A percentile compares a stretch with the other conserved stretches of the same genome.
phyloP scores from a whole-genome alignment of 2,329 filamentous ascomycete genomes.

The Aplosporella prunicola region DNA sequence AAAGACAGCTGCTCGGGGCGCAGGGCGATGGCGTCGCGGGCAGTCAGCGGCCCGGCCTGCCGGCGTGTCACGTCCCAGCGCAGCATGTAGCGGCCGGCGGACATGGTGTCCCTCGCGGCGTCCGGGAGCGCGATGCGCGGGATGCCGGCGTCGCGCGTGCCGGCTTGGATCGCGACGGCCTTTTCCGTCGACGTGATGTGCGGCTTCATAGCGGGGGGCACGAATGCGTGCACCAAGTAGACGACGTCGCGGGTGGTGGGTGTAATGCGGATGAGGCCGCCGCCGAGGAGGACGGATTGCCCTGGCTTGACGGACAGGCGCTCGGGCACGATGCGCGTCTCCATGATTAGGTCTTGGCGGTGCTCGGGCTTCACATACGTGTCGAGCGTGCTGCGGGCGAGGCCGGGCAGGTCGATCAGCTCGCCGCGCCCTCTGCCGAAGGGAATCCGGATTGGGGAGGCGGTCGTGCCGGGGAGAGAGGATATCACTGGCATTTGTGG shows the following conservation, averaged over 20 bases:
- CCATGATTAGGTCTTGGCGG: slow-evolving; percentile 67
- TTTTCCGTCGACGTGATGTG: slow-evolving; percentile 77
- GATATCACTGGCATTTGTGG: slow-evolving; percentile 82
- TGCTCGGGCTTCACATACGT: slow-evolving; percentile 58
- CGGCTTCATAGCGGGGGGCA: slow-evolving; percentile 60
- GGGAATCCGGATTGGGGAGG: slow-evolving; percentile 84
- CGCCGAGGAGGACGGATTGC: slow-evolving; percentile 69
- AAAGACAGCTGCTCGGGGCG: slow-evolving; percentile 66
- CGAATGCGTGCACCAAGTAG: slow-evolving; percentile 78
- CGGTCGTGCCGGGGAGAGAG: slow-evolving; percentile 82
- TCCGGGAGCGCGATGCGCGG: slow-evolving; percentile 47
- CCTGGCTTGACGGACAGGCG: slow-evolving; percentile 64
- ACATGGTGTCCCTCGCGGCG: slow-evolving; percentile 26
- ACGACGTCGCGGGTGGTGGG: slow-evolving; percentile 55
- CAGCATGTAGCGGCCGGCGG: slow-evolving; percentile 65
- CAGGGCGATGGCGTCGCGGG: slow-evolving; percentile 51
- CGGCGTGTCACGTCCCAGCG: slow-evolving; percentile 74
- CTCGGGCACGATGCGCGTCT: slow-evolving; percentile 59
- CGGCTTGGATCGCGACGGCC: slow-evolving; percentile 61
- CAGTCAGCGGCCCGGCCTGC: slow-evolving; percentile 64
- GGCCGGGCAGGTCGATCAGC: slow-evolving; percentile 82
- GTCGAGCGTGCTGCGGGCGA: slow-evolving; percentile 64
- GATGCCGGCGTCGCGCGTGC: slow-evolving; percentile 51
- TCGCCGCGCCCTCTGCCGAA: slow-evolving; percentile 83
- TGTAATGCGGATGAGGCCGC: slow-evolving; percentile 80